Evolutionary conservation across 169 alveolate genomes (phyloP).

Genomic region (Cyclospora cayetanensis): DNA sequence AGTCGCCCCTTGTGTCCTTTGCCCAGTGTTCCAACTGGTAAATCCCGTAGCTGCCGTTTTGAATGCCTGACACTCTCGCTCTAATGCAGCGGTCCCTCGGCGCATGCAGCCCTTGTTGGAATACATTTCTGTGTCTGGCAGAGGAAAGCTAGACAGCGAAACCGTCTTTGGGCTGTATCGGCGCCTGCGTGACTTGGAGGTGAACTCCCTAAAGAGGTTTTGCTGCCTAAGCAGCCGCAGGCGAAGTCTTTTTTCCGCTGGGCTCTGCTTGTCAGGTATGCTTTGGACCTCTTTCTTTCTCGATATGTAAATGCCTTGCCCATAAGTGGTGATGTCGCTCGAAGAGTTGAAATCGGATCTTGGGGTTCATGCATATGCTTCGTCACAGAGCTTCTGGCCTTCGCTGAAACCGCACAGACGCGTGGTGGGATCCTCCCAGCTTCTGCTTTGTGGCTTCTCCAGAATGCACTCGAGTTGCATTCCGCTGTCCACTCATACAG

Average conservation of each 20-base stretch:
- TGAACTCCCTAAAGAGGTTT: slow-evolving; percentile 42
- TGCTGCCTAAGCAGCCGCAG: background rate
- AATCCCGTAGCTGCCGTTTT: too few species aligned
- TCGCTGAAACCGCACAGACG: background rate
- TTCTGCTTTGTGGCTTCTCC: slow-evolving; percentile 5
- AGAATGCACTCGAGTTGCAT: background rate
- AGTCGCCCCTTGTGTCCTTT: too few species aligned
- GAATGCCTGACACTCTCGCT: too few species aligned
- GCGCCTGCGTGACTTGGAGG: slow-evolving; percentile 44
- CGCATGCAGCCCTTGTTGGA: background rate
- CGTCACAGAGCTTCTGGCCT: background rate
- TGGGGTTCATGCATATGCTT: too few species aligned
- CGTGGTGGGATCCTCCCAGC: background rate
- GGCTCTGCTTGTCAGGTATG: too few species aligned
- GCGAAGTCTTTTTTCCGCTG: background rate
- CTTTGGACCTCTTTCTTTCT: too few species aligned
- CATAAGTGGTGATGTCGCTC: too few species aligned
- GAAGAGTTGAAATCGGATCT: too few species aligned
- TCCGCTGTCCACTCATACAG: background rate
- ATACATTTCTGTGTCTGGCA: too few species aligned
- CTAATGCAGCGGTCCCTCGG: too few species aligned
- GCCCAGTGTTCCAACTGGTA: too few species aligned
- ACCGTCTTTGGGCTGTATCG: slow-evolving; percentile 31
- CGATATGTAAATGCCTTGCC: too few species aligned
- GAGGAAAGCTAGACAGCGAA: background rate